Evolutionary conservation across 1,284 basidiomycete genomes (phyloP).

Genomic region (Taiwanofungus camphoratus): DNA sequence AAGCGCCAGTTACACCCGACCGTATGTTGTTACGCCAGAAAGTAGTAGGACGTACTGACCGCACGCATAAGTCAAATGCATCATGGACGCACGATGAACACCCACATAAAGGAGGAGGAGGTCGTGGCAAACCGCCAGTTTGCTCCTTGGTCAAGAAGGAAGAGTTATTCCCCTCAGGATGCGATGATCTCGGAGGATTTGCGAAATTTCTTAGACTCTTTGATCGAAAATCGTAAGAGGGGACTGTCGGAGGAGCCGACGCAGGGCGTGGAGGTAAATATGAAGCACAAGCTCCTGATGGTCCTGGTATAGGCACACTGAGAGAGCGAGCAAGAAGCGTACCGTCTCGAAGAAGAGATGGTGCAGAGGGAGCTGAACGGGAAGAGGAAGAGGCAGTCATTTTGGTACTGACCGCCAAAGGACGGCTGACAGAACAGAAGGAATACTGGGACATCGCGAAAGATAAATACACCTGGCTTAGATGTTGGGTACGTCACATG

Average conservation of each 20-base stretch:
- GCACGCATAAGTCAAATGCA: neutral
- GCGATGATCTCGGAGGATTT: slow-evolving; percentile 10
- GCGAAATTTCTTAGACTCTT: slow-evolving; percentile 2
- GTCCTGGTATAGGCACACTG: slow-evolving; percentile 5
- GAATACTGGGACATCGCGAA: no score
- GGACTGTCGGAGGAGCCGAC: slow-evolving; percentile 24
- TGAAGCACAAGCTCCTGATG: neutral
- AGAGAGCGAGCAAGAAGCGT: slow-evolving; percentile 11
- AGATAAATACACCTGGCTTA: no score
- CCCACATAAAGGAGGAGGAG: slow-evolving; percentile 60
- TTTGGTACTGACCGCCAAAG: no score
- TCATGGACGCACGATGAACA: slow-evolving; percentile 12
- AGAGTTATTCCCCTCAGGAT: slow-evolving; percentile 16
- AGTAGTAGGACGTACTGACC: slow-evolving; percentile 57
- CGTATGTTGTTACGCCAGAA: slow-evolving; percentile 66
- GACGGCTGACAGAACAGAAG: no score
- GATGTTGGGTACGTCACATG: no score
- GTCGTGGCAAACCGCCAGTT: slow-evolving; percentile 31
- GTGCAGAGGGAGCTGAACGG: no score
- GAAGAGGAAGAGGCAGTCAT: no score
- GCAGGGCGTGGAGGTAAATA: slow-evolving; percentile 16
- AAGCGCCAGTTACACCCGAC: slow-evolving; percentile 58
- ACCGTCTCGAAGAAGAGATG: slow-evolving; percentile 12
- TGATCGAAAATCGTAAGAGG: slow-evolving; percentile 1
- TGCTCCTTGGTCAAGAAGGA: slow-evolving; percentile 25